These are phyloP conservation scores for Backusella circina DNA, from an alignment of 192 early-diverging fungal genomes.

Conservation along the genomic window DNA sequence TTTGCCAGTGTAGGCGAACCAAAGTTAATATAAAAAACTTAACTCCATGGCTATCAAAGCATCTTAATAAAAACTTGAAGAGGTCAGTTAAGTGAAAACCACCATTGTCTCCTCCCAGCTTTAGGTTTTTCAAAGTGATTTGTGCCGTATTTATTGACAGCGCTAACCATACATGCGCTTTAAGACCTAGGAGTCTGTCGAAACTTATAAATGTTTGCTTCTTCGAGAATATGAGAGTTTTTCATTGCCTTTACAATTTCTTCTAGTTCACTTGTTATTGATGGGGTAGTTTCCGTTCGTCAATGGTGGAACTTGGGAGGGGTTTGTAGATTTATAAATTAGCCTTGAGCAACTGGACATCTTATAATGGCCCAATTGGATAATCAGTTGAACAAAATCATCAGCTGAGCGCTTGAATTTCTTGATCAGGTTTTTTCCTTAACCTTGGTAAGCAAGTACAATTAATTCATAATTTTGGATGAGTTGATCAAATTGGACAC, in stretches of 20 bases:
- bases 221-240: conserved; percentile 43
- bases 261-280: conserved; percentile 69
- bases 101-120: too few relatives aligned
- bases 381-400: conserved; percentile 84
- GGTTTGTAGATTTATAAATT: conserved; percentile 83
- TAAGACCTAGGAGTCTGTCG: conserved; percentile 72
- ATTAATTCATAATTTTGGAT: conserved; percentile 76
- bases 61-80: too few relatives aligned
- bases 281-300: conserved; percentile 90
- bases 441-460: conserved; percentile 78
- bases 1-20: too few relatives aligned
- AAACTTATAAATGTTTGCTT: conserved; percentile 63
- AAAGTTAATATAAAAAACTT: too few relatives aligned
- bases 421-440: conserved; percentile 95
- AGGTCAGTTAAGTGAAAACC: too few relatives aligned
- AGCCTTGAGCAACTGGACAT: conserved; percentile 70
- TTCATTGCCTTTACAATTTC: conserved; percentile 86
- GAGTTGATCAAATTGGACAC: conserved; percentile 68
- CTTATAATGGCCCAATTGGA: conserved; percentile 94
- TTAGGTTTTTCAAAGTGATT: too few relatives aligned
- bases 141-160: conserved; percentile 68
- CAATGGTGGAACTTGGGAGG: conserved; percentile 84
- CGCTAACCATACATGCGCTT: conserved; percentile 70
- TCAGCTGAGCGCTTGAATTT: conserved; percentile 72
- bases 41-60: too few relatives aligned